phyloP scores from a whole-genome alignment of 2,329 filamentous ascomycete genomes.

The Macrophomina phaseolina region DNA sequence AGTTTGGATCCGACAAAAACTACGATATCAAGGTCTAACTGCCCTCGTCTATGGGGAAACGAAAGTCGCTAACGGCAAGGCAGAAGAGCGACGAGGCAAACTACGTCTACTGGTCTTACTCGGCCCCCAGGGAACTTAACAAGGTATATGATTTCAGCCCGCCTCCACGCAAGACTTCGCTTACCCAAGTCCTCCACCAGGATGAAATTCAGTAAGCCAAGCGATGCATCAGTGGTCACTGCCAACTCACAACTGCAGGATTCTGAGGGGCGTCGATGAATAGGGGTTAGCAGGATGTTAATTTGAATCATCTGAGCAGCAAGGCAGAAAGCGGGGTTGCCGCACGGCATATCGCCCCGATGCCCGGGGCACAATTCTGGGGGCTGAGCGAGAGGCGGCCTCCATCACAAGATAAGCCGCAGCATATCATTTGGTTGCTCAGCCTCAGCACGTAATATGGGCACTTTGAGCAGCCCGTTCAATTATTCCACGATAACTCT shows the following conservation, averaged over 20 bases:
- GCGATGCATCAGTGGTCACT: neutral
- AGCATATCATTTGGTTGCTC: neutral
- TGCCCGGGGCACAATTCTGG: neutral
- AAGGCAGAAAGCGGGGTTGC: constrained; percentile 18
- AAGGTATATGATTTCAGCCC: neutral
- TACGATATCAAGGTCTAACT: constrained; percentile 4
- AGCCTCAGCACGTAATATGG: neutral
- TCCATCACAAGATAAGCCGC: neutral
- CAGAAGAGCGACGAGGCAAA: constrained; percentile 13
- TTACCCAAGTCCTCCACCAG: constrained; percentile 6
- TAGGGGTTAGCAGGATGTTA: neutral
- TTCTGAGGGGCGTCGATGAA: constrained; percentile 10
- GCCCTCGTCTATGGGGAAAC: neutral
- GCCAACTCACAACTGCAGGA: neutral
- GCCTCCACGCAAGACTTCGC: neutral
- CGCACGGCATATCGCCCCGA: neutral
- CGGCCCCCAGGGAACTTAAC: constrained; percentile 10
- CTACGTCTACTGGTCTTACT: constrained; percentile 19
- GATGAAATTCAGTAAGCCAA: constrained; percentile 18
- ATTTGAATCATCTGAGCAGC: neutral
- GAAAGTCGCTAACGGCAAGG: neutral
- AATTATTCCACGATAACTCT: neutral
- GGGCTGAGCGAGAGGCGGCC: neutral
- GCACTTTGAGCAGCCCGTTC: neutral
- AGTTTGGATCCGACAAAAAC: neutral